Evolutionary conservation across 2,329 filamentous ascomycete genomes (phyloP).

Genomic region (Fusarium armeniacum): DNA sequence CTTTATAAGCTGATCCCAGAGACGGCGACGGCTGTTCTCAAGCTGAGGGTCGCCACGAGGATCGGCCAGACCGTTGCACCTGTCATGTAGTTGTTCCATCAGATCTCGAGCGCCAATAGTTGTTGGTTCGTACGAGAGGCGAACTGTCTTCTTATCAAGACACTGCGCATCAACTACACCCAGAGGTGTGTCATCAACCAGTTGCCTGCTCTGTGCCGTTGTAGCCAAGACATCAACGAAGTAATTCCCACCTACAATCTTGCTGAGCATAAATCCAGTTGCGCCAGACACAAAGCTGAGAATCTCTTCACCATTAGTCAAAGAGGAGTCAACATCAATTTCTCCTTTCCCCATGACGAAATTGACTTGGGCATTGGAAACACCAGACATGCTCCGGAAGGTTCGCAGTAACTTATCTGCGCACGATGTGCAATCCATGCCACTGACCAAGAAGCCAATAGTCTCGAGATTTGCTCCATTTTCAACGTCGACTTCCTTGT

Average conservation of each 20-base stretch:
- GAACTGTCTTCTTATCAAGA: slow-evolving; percentile 52
- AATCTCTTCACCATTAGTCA: slow-evolving; percentile 45
- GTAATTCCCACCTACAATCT: slow-evolving; percentile 10
- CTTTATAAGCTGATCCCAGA: slow-evolving; percentile 54
- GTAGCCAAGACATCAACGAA: slow-evolving; percentile 3
- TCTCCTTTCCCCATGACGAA: slow-evolving; percentile 57
- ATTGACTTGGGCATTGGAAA: slow-evolving; percentile 54
- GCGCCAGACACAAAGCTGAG: slow-evolving; percentile 23
- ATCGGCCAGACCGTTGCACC: slow-evolving; percentile 50
- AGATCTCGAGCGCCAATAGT: slow-evolving; percentile 53
- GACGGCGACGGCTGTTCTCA: slow-evolving; percentile 50
- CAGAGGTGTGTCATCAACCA: accelerated
- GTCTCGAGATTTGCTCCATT: background rate
- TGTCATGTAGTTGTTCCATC: slow-evolving; percentile 33
- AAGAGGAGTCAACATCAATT: slow-evolving; percentile 49
- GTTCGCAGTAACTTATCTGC: slow-evolving; percentile 53
- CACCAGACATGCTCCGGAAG: slow-evolving; percentile 48
- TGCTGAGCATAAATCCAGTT: slow-evolving; percentile 52
- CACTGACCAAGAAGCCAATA: slow-evolving; percentile 46
- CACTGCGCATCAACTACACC: slow-evolving; percentile 21
- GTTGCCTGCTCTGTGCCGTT: background rate
- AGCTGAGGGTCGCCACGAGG: slow-evolving; percentile 53
- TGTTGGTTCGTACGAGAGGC: slow-evolving; percentile 55
- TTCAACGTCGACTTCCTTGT: background rate
- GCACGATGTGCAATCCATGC: slow-evolving; percentile 57